These are phyloP conservation scores for Podospora comata DNA, from an alignment of 495 filamentous ascomycete genomes.

Conservation along the genomic window DNA sequence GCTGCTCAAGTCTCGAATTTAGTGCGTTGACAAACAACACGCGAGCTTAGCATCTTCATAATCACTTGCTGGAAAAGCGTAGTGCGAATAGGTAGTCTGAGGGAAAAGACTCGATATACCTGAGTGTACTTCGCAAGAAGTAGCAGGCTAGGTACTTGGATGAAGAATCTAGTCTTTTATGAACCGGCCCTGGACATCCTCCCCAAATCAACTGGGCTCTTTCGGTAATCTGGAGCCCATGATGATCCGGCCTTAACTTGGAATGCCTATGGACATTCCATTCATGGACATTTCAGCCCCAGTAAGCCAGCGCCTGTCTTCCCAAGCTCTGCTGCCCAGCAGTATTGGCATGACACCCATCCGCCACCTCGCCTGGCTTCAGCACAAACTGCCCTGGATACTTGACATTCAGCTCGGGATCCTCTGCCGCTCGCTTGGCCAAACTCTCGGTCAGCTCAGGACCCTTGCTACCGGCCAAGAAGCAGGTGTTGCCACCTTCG, in stretches of 20 bases:
- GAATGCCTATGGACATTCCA: neutral
- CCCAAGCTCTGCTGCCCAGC: slow-evolving; percentile 29
- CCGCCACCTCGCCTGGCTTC: slow-evolving; percentile 26
- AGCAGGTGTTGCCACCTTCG: slow-evolving; percentile 26
- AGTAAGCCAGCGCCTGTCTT: slow-evolving; percentile 29
- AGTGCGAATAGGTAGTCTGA: too few species aligned
- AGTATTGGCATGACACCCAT: slow-evolving; percentile 32
- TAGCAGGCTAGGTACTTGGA: too few species aligned
- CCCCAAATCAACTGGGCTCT: too few species aligned
- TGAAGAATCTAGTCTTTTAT: too few species aligned
- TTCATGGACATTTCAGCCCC: slow-evolving; percentile 17
- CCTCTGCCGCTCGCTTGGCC: slow-evolving; percentile 28
- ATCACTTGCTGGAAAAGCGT: too few species aligned
- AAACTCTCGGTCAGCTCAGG: slow-evolving; percentile 26
- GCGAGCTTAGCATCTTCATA: too few species aligned
- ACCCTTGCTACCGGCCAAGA: slow-evolving; percentile 25
- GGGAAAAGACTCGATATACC: too few species aligned
- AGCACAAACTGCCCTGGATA: slow-evolving; percentile 32
- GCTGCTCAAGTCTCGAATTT: too few species aligned
- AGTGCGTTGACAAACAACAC: too few species aligned
- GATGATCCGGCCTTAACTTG: neutral
- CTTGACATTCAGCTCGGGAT: slow-evolving; percentile 22
- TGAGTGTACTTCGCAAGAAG: too few species aligned
- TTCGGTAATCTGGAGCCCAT: too few species aligned
- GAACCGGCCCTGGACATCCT: too few species aligned